phyloP scores from a whole-genome alignment of 1,284 basidiomycete genomes.

The Puccinia coronata region DNA sequence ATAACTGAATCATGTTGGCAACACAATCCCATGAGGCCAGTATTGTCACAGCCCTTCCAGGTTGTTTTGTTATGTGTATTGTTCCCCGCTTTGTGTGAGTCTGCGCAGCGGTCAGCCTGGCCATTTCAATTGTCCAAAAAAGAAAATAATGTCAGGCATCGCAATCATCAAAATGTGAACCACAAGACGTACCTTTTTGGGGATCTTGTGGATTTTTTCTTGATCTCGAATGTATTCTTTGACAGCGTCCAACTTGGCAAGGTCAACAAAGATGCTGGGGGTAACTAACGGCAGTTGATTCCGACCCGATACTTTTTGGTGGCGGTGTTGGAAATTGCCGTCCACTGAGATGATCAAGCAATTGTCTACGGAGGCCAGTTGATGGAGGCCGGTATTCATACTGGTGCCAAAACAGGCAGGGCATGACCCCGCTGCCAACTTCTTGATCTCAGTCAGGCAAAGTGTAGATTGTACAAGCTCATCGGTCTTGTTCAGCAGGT shows the following conservation, averaged over 20 bases:
- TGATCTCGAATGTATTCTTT: background rate
- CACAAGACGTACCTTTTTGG: background rate
- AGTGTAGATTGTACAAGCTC: too few relatives aligned
- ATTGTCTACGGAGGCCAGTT: background rate
- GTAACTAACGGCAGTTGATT: background rate
- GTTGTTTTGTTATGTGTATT: background rate
- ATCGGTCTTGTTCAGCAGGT: too few relatives aligned
- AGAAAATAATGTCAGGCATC: too few relatives aligned
- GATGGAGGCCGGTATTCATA: background rate
- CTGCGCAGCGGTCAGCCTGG: too few relatives aligned
- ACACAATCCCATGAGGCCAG: too few relatives aligned
- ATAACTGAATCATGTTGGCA: too few relatives aligned
- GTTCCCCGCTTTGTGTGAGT: background rate
- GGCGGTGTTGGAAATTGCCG: constrained; percentile 19
- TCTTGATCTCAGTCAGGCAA: too few relatives aligned
- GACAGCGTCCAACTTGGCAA: background rate
- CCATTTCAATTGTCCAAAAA: too few relatives aligned
- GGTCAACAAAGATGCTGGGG: background rate
- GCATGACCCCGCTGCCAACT: background rate
- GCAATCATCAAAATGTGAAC: too few relatives aligned
- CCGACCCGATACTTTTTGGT: background rate
- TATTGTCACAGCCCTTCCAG: too few relatives aligned
- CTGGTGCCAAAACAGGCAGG: constrained; percentile 1
- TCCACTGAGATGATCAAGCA: background rate
- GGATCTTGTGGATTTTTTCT: background rate